A percentile compares a stretch with the other conserved stretches of the same genome.
phyloP scores from a whole-genome alignment of 768 basidiomycete species.

The Kwoniella pini region DNA sequence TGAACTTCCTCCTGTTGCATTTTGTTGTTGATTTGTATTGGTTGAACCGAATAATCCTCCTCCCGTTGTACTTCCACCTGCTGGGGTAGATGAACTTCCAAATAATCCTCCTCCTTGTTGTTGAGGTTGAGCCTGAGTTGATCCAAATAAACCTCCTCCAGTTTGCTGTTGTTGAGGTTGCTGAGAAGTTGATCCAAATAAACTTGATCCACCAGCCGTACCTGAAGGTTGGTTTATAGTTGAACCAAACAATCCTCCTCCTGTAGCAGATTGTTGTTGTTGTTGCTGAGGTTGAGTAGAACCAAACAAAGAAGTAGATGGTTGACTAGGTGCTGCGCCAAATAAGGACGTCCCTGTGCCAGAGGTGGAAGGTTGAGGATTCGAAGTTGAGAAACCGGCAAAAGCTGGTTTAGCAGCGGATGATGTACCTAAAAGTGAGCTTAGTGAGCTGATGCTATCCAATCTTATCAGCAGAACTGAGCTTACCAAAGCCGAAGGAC shows the following conservation, averaged over 20 bases:
- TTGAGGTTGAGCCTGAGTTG: constrained; percentile 16
- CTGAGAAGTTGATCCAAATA: constrained; percentile 22
- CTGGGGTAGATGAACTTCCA: not conserved
- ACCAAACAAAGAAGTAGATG: constrained; percentile 22
- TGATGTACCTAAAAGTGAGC: constrained; percentile 5
- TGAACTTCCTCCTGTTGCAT: constrained; percentile 10
- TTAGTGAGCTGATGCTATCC: not conserved
- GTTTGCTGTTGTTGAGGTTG: constrained; percentile 8
- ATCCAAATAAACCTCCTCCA: constrained; percentile 24
- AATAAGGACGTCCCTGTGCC: constrained; percentile 12
- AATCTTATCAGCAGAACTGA: not conserved
- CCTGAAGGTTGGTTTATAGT: constrained; percentile 6
- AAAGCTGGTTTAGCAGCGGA: constrained; percentile 32
- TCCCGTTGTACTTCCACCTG: not conserved
- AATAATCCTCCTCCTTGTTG: constrained; percentile 23
- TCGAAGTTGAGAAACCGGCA: constrained; percentile 34
- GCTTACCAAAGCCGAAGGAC: constrained; percentile 20
- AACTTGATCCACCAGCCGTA: constrained; percentile 3
- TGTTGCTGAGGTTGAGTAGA: constrained; percentile 22
- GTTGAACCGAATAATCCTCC: constrained; percentile 28
- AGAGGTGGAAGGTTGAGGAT: constrained; percentile 11
- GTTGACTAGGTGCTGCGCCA: constrained; percentile 19
- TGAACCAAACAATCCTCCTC: constrained; percentile 18
- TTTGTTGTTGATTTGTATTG: constrained; percentile 2
- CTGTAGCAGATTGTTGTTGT: constrained; percentile 11